Base-by-base conservation (phyloP, 768 basidiomycete genomes). In the Tricholoma sp. region DNA sequence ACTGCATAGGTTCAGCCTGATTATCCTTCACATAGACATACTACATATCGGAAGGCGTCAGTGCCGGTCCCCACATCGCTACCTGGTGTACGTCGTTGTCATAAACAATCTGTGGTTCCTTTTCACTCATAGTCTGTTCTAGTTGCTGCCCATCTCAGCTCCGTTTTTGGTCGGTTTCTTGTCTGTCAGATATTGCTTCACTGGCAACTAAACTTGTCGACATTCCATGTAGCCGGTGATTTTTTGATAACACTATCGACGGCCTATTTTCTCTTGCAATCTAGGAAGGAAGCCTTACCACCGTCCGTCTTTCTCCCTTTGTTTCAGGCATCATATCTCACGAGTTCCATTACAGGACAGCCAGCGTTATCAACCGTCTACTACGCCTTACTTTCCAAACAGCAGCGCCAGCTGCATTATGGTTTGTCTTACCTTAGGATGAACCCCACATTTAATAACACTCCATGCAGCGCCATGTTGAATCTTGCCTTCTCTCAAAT, bases 401-500 rank as follows among this genome's bases (percentile, higher is more conserved):
- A 12, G 65, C 69, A 4, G 66, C 69, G n/a, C 71, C 72, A 9
- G 71, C 72, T 27, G 64, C 70, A 9, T 7, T 74, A 29, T 74
- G 72, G 71, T 73, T 50, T 14, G 62, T 4, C 14, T 6, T 50
- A 12, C 34, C 6, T 39, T 39, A 11, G 12, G 37, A 10, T 3
- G 7, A 31, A 12, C 39, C 5, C 10, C 50, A n/a, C 11, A 16
- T 47, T 9, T 16, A 8, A 3, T 12, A 37, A 10, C 37, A 18
- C 37, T 46, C 14, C 21, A 21, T 39, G 2, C 10, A 73, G 71
- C 58, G 69, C 72, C 27, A 66, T 71, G 66, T 65, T 74, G 46
- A 72, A 72, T 55, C 62, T 74, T 21, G 65, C 71, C n/a, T 70
- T 72, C 43, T 71, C 72, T 14, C 71, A 72, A 61, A 34, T 68